Evolutionary conservation across 1,284 basidiomycete species (phyloP).

Genomic region (Afroboletus lepidellus): DNA sequence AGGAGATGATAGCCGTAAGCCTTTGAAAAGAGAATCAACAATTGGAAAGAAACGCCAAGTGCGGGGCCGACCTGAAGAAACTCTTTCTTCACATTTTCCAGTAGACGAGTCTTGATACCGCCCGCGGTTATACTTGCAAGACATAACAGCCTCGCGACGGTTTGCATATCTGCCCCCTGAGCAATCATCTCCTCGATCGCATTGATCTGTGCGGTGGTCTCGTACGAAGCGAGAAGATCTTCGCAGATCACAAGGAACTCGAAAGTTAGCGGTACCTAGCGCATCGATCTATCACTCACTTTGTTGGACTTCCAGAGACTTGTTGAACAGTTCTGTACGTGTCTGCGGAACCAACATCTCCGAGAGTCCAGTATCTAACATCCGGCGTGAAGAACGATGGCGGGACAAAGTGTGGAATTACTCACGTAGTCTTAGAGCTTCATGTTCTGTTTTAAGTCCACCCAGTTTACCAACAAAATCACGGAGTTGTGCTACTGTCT

Average conservation of each 20-base stretch:
- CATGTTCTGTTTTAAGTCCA: conserved; percentile 89
- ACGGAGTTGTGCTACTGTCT: conserved; percentile 88
- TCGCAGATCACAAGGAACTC: conserved; percentile 10
- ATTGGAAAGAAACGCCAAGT: conserved; percentile 5
- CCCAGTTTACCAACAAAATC: conserved; percentile 96
- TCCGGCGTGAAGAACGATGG: conserved; percentile 7
- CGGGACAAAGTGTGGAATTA: conserved; percentile 15
- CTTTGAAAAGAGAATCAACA: conserved; percentile 40
- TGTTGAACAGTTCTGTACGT: conserved; percentile 87
- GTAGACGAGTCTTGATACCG: conserved; percentile 83
- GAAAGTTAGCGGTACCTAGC: conserved; percentile 7
- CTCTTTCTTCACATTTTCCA: conserved; percentile 90
- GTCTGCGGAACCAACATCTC: conserved; percentile 88
- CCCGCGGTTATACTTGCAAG: conserved; percentile 82
- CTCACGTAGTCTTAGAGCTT: conserved; percentile 84
- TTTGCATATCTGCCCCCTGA: conserved; percentile 77
- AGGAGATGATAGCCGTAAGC: conserved; percentile 91
- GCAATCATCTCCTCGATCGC: conserved; percentile 87
- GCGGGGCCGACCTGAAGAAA: conserved; percentile 70
- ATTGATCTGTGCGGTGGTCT: conserved; percentile 70
- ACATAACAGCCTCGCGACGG: conserved; percentile 79
- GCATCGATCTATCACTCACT: conserved; percentile 51
- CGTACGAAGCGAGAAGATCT: conserved; percentile 92
- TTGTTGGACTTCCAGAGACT: conserved; percentile 93
- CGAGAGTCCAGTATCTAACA: conserved; percentile 87